phyloP scores from a whole-genome alignment of 202 grass and related monocot genomes.

The Brachypodium distachyon region DNA sequence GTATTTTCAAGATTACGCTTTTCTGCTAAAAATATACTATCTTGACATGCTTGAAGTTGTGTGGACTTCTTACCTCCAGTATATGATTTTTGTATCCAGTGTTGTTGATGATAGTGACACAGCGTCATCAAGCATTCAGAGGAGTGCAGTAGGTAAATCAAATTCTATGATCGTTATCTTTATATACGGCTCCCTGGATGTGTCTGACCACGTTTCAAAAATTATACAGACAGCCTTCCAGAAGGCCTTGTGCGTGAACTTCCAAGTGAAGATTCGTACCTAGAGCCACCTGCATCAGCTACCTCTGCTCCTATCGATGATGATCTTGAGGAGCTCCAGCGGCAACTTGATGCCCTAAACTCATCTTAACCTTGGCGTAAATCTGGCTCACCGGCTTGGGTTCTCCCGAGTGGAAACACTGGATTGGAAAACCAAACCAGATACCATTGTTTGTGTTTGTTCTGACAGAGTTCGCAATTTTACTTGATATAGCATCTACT shows the following conservation, averaged over 20 bases:
- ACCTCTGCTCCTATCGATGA: constrained; percentile 31
- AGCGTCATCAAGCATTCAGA: constrained; percentile 2
- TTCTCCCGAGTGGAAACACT: neutral
- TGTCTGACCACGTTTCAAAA: neutral
- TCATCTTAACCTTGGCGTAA: constrained; percentile 19
- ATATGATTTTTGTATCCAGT: constrained; percentile 33
- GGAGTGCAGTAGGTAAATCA: constrained; percentile 37
- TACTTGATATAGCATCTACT: neutral
- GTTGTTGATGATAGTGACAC: constrained; percentile 62
- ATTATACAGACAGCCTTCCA: constrained; percentile 61
- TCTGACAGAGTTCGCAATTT: neutral
- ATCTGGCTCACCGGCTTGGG: neutral
- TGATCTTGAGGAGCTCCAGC: constrained; percentile 83
- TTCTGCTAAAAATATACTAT: too few species aligned
- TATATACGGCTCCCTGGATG: neutral
- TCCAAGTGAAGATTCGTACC: constrained; percentile 58
- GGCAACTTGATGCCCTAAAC: constrained; percentile 85
- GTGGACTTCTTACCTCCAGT: neutral
- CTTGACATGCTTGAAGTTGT: neutral
- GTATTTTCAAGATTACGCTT: too few species aligned
- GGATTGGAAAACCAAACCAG: neutral
- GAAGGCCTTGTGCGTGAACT: constrained; percentile 89
- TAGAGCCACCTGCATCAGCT: constrained; percentile 24
- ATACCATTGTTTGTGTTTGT: neutral
- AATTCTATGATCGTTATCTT: neutral